Base-by-base conservation (phyloP, 305 asterid species). In the Fraxinus velutina region DNA sequence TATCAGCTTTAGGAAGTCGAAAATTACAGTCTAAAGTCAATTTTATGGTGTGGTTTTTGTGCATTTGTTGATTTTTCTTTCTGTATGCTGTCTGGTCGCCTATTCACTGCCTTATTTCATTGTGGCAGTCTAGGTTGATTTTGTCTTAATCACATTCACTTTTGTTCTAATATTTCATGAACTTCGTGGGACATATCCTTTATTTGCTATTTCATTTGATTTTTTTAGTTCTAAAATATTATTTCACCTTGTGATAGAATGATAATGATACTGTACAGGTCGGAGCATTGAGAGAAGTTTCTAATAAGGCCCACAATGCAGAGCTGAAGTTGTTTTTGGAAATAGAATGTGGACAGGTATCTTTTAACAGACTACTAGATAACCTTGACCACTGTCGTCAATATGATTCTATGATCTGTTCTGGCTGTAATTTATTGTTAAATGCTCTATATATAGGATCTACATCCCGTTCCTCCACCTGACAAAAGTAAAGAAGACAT, bases 261-360 rank as follows among this genome's bases (percentile, higher is more conserved):
- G 76, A 47, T 82, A 52, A 77, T 66, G 73, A 42, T 82, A 50
- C 12, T 81, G 33, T 87, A 86, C 90, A 85, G 90, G 85, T 89
- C 82, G 92, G 90, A 82, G 80, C 83, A 78, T 76, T 89, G 87
- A 89, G 84, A 85, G 89, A 87, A 72, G 55, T 62, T 76, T 81
- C 80, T 32, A 82, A 79, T 83, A 85, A 82, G 66, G 83, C 80
- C 29, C 89, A 84, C 86, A 85, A 76, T 82, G 88, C 86, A 17
- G 92, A 87, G 82, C 86, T 89, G 83, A 82, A 82, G 83, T 78
- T 89, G 79, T 89, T 82, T 85, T 79, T 89, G 78, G 92, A 88
- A 83, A 21, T 87, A 74, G 90, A 89, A 80, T 74, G 77, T 82
- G 92, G 89, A 75, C 86, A 33, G 92, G 92, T 89, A 89, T 71